Evolutionary conservation across 192 early-diverging fungal species (phyloP).

Genomic region (Haplosporangium gracile): DNA sequence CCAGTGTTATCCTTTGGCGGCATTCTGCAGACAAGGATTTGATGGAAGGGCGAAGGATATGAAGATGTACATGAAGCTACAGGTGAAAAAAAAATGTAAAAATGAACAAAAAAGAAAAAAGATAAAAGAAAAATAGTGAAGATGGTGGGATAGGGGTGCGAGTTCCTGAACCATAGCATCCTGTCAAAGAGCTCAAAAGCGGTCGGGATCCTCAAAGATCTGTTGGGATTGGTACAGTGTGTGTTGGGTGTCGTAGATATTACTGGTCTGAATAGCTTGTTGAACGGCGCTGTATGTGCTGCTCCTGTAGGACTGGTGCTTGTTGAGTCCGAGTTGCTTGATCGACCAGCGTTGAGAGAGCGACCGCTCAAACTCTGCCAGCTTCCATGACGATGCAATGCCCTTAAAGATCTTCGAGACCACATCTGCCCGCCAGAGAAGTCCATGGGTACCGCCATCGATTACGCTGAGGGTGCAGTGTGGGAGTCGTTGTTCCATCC

Average conservation of each 20-base stretch:
- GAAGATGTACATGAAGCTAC: conserved; percentile 10
- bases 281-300: conserved; percentile 45
- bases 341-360: conserved; percentile 54
- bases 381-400: conserved; percentile 54
- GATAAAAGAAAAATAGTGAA: conserved; percentile 3
- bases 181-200: conserved; percentile 20
- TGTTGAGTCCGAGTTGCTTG: conserved; percentile 49
- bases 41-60: background rate
- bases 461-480: conserved; percentile 60
- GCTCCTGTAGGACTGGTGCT: conserved; percentile 46
- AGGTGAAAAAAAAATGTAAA: background rate
- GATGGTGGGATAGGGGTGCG: background rate
- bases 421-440: conserved; percentile 56
- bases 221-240: conserved; percentile 40
- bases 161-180: background rate
- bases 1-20: background rate
- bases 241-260: conserved; percentile 47
- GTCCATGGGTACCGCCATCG: conserved; percentile 58
- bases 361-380: conserved; percentile 54
- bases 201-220: conserved; percentile 53
- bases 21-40: background rate
- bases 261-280: conserved; percentile 55
- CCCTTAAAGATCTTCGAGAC: conserved; percentile 60
- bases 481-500: conserved; percentile 58
- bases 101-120: background rate